Percentiles rank a stretch among this genome's conserved stretches.
These are phyloP conservation scores for Coffea humblotiana DNA, from an alignment of 305 asterid species.

Conservation along the genomic window DNA sequence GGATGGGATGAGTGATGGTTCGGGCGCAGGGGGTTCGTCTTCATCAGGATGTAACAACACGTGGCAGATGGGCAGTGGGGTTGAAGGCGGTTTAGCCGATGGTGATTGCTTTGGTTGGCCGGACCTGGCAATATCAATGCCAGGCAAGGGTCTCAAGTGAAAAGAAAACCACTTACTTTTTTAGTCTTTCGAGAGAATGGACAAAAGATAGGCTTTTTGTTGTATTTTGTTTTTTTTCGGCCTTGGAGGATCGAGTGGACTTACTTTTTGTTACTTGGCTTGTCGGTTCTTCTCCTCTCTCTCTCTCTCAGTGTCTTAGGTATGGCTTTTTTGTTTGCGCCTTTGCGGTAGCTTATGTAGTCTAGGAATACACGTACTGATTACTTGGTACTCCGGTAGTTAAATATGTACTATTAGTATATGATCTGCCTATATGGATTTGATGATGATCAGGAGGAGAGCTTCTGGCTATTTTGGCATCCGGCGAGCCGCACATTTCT, in stretches of 20 bases:
- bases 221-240: not conserved
- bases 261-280: not conserved
- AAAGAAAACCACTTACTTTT: conserved; percentile 4
- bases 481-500: not conserved
- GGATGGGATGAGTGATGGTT: conserved; percentile 11
- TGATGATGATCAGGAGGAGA: not conserved
- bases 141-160: conserved; percentile 49
- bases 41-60: conserved; percentile 38
- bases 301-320: not conserved
- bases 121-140: conserved; percentile 59
- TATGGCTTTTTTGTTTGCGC: not conserved
- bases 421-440: not conserved
- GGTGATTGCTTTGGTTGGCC: conserved; percentile 58
- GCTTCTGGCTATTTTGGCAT: conserved; percentile 1
- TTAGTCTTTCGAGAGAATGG: conserved; percentile 22
- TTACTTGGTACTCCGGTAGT: too few relatives aligned
- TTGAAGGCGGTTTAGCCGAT: conserved; percentile 30
- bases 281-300: not conserved
- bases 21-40: conserved; percentile 23
- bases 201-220: conserved; percentile 4
- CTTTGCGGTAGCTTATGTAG: not conserved
- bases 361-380: not conserved
- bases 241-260: not conserved
- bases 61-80: conserved; percentile 48
- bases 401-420: not conserved